phyloP scores from a whole-genome alignment of 257 asterid species.

The Forsythia suspensa region DNA sequence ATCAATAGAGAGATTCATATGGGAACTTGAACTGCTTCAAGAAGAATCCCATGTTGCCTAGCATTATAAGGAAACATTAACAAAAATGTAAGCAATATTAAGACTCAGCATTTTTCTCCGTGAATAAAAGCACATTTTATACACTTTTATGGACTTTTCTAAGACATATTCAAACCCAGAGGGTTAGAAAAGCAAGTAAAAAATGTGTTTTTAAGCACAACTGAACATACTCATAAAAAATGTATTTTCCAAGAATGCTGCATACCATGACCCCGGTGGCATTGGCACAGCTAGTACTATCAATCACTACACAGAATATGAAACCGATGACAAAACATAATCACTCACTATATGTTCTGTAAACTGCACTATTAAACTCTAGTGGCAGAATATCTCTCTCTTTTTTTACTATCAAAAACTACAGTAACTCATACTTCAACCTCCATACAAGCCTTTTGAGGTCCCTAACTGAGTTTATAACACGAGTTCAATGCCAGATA shows the following conservation, averaged over 20 bases:
- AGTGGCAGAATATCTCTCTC: too few relatives aligned
- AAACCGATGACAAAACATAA: not conserved
- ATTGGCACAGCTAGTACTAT: conserved; percentile 78
- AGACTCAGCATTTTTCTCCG: not conserved
- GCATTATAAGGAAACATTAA: conserved; percentile 47
- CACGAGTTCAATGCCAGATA: not conserved
- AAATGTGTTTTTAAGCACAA: not conserved
- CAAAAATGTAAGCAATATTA: not conserved
- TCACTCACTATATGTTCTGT: conserved; percentile 16
- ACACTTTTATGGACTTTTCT: too few relatives aligned
- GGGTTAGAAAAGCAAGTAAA: too few relatives aligned
- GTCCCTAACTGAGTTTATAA: not conserved
- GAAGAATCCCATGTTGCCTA: conserved; percentile 81
- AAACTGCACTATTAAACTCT: too few relatives aligned
- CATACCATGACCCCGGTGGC: conserved; percentile 87
- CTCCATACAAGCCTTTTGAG: not conserved
- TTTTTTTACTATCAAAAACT: not conserved
- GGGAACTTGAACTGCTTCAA: conserved; percentile 85
- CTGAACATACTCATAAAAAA: too few relatives aligned
- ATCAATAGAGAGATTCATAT: conserved; percentile 82
- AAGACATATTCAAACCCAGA: too few relatives aligned
- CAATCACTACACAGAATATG: conserved; percentile 81
- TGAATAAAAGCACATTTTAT: too few relatives aligned
- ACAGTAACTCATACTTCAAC: not conserved
- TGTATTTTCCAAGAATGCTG: not conserved